Evolutionary conservation across 2,329 filamentous ascomycete genomes (phyloP).

Genomic region (Aspergillus sp.): DNA sequence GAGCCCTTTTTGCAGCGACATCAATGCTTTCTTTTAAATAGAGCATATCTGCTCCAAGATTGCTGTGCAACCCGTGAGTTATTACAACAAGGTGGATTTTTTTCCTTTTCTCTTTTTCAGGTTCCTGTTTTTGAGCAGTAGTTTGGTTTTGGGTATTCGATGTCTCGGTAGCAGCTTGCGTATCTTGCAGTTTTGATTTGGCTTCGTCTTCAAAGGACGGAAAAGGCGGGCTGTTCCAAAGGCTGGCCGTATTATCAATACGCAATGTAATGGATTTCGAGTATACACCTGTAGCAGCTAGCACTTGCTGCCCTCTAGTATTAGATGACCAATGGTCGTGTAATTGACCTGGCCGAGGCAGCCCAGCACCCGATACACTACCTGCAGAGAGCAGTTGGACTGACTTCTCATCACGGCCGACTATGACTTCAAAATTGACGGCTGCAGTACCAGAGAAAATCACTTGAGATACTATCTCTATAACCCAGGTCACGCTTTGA

Average conservation of each 20-base stretch:
- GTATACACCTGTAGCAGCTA: constrained; percentile 69
- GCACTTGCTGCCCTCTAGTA: constrained; percentile 47
- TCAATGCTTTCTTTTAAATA: constrained; percentile 98
- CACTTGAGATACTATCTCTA: constrained; percentile 88
- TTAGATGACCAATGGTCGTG: constrained; percentile 66
- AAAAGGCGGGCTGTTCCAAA: constrained; percentile 89
- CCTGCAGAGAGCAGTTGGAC: constrained; percentile 59
- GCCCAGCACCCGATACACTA: constrained; percentile 44
- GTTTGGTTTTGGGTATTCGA: background rate
- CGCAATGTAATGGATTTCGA: constrained; percentile 70
- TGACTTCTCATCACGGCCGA: constrained; percentile 80
- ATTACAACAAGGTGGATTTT: constrained; percentile 84
- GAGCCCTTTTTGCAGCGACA: constrained; percentile 66
- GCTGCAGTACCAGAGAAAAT: constrained; percentile 85
- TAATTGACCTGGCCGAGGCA: constrained; percentile 60
- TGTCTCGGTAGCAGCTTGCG: constrained; percentile 13
- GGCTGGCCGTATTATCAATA: constrained; percentile 77
- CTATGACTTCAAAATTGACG: constrained; percentile 78
- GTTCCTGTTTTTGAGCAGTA: constrained; percentile 12
- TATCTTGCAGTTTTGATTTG: constrained; percentile 9
- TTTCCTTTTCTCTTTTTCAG: constrained; percentile 44
- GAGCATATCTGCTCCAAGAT: constrained; percentile 91
- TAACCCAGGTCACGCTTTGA: constrained; percentile 70
- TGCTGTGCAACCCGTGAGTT: constrained; percentile 93
- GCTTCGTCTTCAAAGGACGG: constrained; percentile 52